Conservation (phyloP, 2,329 filamentous ascomycete species). For the Arthrobotrys pseudoclavata region DNA sequence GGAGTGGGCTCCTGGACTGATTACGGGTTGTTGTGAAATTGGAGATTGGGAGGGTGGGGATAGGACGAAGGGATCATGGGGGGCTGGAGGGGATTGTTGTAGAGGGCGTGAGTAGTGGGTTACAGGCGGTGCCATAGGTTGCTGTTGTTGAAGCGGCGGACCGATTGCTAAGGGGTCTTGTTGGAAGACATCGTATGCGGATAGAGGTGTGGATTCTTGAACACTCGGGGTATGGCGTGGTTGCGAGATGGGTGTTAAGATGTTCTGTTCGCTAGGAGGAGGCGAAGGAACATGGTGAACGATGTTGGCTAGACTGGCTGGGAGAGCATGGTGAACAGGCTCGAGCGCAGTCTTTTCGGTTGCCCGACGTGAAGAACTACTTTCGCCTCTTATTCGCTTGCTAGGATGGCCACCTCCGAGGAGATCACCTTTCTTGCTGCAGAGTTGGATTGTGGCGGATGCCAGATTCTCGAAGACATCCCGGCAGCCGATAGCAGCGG, state of each 20-base stretch:
- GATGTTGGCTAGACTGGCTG: slow-evolving; percentile 62
- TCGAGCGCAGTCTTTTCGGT: slow-evolving; percentile 56
- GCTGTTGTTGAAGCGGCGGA: slow-evolving; percentile 42
- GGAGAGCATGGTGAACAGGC: slow-evolving; percentile 59
- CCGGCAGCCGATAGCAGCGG: slow-evolving; percentile 62
- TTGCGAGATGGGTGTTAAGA: slow-evolving; percentile 36
- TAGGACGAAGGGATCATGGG: slow-evolving; percentile 57
- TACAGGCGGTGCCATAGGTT: slow-evolving; percentile 50
- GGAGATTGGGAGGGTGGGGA: slow-evolving; percentile 54
- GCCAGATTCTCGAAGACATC: slow-evolving; percentile 63
- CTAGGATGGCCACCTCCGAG: slow-evolving; percentile 50
- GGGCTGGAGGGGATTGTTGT: slow-evolving; percentile 51
- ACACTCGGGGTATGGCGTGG: slow-evolving; percentile 45
- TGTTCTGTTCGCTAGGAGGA: slow-evolving; percentile 55
- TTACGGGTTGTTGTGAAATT: slow-evolving; percentile 35
- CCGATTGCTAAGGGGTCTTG: slow-evolving; percentile 37
- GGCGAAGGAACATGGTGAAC: slow-evolving; percentile 57
- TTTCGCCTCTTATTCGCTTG: slow-evolving; percentile 61
- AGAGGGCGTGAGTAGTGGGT: slow-evolving; percentile 38
- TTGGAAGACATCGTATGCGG: slow-evolving; percentile 45
- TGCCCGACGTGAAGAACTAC: slow-evolving; percentile 37
- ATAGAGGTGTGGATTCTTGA: slow-evolving; percentile 34
- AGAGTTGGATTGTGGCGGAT: slow-evolving; percentile 62
- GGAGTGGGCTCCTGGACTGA: slow-evolving; percentile 56
- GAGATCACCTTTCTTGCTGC: slow-evolving; percentile 58